Evolutionary conservation across 2,329 filamentous ascomycete genomes (phyloP), one percentile per base, ranked within the genome.

Genomic region (Colletotrichum paranaense): DNA sequence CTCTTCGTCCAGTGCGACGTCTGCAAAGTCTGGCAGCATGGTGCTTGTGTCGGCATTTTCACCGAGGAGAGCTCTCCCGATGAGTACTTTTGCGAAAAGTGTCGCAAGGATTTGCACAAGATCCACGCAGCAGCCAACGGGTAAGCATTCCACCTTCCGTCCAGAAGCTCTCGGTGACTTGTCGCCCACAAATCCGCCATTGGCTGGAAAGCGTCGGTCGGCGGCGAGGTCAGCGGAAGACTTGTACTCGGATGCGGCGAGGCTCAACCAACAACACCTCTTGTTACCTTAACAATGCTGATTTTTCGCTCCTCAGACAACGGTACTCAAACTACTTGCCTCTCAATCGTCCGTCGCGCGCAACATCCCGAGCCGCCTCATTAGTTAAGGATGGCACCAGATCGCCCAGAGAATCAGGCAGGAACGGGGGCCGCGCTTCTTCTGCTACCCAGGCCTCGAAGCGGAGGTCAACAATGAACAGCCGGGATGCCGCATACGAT

Each of bases 11-110:
- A 98, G 86, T 99, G 97, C 89, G 97, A 98, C 84, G 88, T 94
- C 76, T 99, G 97, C 87, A 97, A 97, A 82, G 97, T 98, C 75
- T 99, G 96, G 97, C 97, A 99, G 82, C 97, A 99, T 82, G 97
- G 97, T 79, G 96, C 95, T 74, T 99, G 97, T 80, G 96, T 99
- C 73, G 96, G 97, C 74, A 98, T 99, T 79, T 95, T 97, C 86
- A 97, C 97, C 77, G 96, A 98, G 83, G 93, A 94, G 77, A 92
- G 93, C 81, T 96, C 94, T 76, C 97, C 97, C 11, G 96, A 98
- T 67, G 95, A 98, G 83, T 99, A 99, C 86, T 99, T 97, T 81
- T 99, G 97, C 84, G 97, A 99, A 85, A 90, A 95, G 82, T 99
- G 97, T 84, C 92, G 94, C 76, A 95, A 95, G 81, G 95, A 98